Evolutionary conservation across 768 basidiomycete species (phyloP), one percentile per base, ranked within the genome.

Genomic region (Nevesoporus exiguus): DNA sequence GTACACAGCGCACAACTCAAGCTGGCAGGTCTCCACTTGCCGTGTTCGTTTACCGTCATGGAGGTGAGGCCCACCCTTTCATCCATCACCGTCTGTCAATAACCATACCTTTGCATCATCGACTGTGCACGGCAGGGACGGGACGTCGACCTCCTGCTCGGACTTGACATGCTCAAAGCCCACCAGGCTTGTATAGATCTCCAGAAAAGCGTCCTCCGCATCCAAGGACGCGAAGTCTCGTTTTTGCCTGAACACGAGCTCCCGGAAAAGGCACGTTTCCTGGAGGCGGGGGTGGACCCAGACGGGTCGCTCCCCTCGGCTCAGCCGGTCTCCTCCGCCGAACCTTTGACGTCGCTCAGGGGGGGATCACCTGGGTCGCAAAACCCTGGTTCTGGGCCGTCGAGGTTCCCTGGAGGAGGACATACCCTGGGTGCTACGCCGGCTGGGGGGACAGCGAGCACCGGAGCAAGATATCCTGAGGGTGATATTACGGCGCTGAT

Each of bases 131-230:
- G 9, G 17, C 53, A 93, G 90, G 94, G 94, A 34, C 83, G 86
- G 30, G 86, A 90, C 53, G 93, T 98, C 43, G 96, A 98, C 66
- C 83, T 99, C n/a, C 77, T 99, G 3, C 86, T 99, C 39, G 97
- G 97, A 7, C 80, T 99, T n/a, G 97, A 99, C 78, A 98, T 98
- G 97, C 83, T 98, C 56, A 98, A 93, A 71, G 90, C 94, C 0
- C 91, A 98, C 68, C 94, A 97, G 66, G 96, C 94, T 6, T 90
- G 86, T 65, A 98, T 99, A 69, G 97, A 99, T 71, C 81, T 99
- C 22, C 78, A 86, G 61, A 93, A 93, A 70, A 83, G 85, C 59
- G 89, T 90, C 13, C 83, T 99, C 21, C 82, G 93, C n/a, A 98
- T 99, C 47, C 90, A 93, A 74, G 88, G 83, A 17, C 81, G 91